Evolutionary conservation across 2,329 filamentous ascomycete genomes (phyloP), one percentile per base, ranked within the genome.

Genomic region (Cryphonectria carpinicola): DNA sequence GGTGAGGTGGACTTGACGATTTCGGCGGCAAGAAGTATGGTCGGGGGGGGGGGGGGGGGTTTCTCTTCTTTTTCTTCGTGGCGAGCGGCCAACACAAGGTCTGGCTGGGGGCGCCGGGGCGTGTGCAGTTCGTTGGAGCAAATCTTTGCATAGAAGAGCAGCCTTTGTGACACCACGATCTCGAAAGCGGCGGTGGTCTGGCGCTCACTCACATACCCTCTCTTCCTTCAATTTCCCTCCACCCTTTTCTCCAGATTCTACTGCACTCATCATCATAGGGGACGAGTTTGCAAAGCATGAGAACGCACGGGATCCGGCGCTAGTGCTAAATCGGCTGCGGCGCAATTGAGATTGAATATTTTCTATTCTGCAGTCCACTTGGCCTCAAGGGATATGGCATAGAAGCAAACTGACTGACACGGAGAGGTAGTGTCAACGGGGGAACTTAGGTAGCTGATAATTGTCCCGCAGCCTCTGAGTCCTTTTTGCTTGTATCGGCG

Each of bases 281-380:
- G 28, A 65, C 43, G 43, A 43, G 14, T 65, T 61, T 10, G 58
- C 58, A 61, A 39, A 65, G 63, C 63, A 52, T 54, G 63, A 65
- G 41, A 65, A 49, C 17, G 41, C 63, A 65, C 63, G 17, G 63
- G 63, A 52, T 49, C 63, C 39, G 63, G 63, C 63, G 63, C 63
- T 65, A 65, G 63, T 65, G 63, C 63, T 65, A 65, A 65, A 65
- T 65, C n/a, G 63, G 63, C 49, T 52, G 63, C 63, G 63, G 63
- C 41, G 63, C 63, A 49, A 46, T 52, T 52, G 43, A 65, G 52
- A 39, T n/a, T 61, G 32, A 39, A 7, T 39, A 60, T 60, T 19
- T 37, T 61, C 10, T 19, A 1, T 61, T 19, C 22, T 61, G 25
- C 54, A 32, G 54, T 39, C 58, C 28, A 22, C 35, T 35, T 35